Evolutionary conservation across 2,329 filamentous ascomycete genomes (phyloP).

Genomic region (Colletotrichum orbiculare): DNA sequence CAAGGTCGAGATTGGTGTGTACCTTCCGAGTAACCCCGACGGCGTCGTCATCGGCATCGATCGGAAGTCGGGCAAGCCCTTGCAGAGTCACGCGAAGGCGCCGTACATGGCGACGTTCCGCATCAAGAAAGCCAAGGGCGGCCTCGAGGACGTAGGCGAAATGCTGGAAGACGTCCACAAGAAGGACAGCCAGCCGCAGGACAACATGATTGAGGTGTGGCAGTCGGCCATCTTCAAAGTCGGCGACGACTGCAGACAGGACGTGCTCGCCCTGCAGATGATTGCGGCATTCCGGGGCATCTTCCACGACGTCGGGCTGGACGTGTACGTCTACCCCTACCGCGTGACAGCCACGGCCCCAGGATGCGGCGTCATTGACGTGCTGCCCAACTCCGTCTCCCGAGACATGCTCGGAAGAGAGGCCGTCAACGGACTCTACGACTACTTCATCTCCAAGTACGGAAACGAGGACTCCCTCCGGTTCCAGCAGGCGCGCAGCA

Average conservation of each 20-base stretch:
- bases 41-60: slow-evolving; percentile 98
- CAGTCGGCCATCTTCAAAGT: slow-evolving; percentile 99
- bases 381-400: slow-evolving; percentile 96
- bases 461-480: slow-evolving; percentile 94
- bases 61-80: slow-evolving; percentile 94
- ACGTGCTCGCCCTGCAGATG: slow-evolving; percentile 96
- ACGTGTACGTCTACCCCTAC: slow-evolving; percentile 97
- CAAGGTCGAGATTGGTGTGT: slow-evolving; percentile 95
- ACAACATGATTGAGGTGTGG: slow-evolving; percentile 89
- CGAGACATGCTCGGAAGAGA: slow-evolving; percentile 98
- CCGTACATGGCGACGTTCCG: slow-evolving; percentile 99
- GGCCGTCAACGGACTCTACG: slow-evolving; percentile 96
- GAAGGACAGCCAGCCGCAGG: slow-evolving; percentile 44
- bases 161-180: slow-evolving; percentile 61
- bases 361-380: slow-evolving; percentile 97
- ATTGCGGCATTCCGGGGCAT: slow-evolving; percentile 97
- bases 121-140: slow-evolving; percentile 81
- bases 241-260: slow-evolving; percentile 96
- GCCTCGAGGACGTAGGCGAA: slow-evolving; percentile 63
- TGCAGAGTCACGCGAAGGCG: slow-evolving; percentile 98
- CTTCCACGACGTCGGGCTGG: slow-evolving; percentile 92
- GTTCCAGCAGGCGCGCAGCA: slow-evolving; percentile 94
- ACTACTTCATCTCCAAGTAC: slow-evolving; percentile 98
- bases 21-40: slow-evolving; percentile 96
- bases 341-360: slow-evolving; percentile 97